Base-by-base conservation (phyloP, 345 rosid species). In the Pistacia integerrima region DNA sequence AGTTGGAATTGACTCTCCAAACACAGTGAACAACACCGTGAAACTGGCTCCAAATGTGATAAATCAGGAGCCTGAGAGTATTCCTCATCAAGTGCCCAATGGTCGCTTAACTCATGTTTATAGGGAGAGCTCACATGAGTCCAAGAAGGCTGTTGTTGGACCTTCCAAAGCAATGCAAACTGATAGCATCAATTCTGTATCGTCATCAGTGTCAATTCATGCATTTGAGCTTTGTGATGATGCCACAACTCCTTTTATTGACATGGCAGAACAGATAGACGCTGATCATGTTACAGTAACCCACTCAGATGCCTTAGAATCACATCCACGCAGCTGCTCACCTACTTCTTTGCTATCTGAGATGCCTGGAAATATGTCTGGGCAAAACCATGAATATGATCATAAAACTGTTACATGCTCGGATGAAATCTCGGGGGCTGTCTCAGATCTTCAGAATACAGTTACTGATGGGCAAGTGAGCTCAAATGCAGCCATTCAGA, bases 161-260 rank as follows among this genome's bases (percentile, higher is more conserved):
- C 76, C 86, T 73, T 82, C 87, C 70, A 87, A 74, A 81, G 92
- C 82, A 64, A 67, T 86, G 77, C 97, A 87, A 82, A 83, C 97
- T 70, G 93, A 88, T 68, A 88, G 92, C 85, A 87, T 90, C 82
- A 92, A 89, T 75, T 93, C 95, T 5, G 85, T 89, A 74, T 91
- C 94, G 2, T 90, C 97, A 82, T 86, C 94, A 2, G 67, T 93
- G 77, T 93, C 97, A 75, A 80, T 88, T 82, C 97, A 91, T 78
- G 91, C 92, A 46, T 86, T 85, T 81, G 97, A 96, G 81, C 85
- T 87, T 73, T 88, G 90, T 79, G 97, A 92, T 80, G 97, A 91
- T 82, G 94, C 92, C 60, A 83, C 90, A 73, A 87, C 93, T 56
- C 91, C 92, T 60, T 86, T 84, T 82, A 73, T 82, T 70, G 91